Evolutionary conservation across 768 basidiomycete species (phyloP).

Genomic region (Agaricus blazei): DNA sequence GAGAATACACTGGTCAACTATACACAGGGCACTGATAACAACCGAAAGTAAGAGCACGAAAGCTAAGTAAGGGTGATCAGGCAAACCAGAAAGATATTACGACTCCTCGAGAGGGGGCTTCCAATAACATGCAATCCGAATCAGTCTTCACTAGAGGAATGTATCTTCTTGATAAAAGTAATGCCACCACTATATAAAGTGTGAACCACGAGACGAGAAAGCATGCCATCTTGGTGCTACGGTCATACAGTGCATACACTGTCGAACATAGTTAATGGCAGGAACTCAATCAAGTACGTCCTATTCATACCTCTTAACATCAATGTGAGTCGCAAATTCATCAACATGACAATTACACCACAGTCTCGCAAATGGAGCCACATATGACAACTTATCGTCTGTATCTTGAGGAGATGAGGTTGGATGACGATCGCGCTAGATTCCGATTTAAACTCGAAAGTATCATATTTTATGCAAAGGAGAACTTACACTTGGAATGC

Average conservation of each 20-base stretch:
- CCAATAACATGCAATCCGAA: background rate
- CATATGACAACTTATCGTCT: background rate
- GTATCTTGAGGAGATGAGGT: background rate
- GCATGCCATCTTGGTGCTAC: background rate
- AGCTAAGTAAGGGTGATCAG: background rate
- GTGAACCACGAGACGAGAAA: background rate
- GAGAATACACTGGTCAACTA: background rate
- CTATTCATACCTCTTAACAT: background rate
- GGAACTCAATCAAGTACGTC: too few species aligned
- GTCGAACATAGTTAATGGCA: background rate
- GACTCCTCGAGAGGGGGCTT: background rate
- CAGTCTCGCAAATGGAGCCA: constrained; percentile 1
- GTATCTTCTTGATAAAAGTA: background rate
- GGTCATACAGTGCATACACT: background rate
- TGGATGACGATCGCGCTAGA: background rate
- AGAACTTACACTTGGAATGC: background rate
- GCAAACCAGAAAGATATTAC: background rate
- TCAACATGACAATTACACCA: background rate
- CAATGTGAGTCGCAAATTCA: background rate
- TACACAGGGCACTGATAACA: background rate
- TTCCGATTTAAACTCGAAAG: background rate
- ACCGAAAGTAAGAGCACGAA: background rate
- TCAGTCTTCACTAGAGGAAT: background rate
- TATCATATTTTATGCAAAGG: background rate
- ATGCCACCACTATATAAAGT: background rate